Evolutionary conservation across 192 early-diverging fungal species (phyloP).

Genomic region (Backusella tarrabulga): DNA sequence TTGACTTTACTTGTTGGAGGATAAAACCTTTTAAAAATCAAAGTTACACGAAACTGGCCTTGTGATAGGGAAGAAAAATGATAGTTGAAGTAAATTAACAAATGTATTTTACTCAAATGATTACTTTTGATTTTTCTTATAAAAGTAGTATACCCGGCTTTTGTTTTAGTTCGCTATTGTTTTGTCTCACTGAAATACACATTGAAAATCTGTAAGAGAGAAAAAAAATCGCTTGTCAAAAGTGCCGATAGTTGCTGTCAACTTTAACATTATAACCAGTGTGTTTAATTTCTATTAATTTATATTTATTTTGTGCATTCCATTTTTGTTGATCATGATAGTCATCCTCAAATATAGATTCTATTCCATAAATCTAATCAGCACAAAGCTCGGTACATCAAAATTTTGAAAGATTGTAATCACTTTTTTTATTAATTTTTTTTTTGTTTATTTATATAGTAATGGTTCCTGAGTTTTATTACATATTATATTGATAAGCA

Average conservation of each 20-base stretch:
- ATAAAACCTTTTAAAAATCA: background rate
- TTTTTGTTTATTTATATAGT: background rate
- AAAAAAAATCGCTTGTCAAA: background rate
- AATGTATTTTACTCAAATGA: background rate
- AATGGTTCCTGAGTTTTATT: background rate
- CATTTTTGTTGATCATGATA: background rate
- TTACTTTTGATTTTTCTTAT: background rate
- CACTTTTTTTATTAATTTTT: background rate
- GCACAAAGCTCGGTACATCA: background rate
- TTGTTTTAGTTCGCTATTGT: background rate
- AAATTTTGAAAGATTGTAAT: background rate
- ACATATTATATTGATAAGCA: background rate
- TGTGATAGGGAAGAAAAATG: background rate
- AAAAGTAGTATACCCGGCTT: background rate
- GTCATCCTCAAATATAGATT: background rate
- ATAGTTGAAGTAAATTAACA: background rate
- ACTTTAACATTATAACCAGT: background rate
- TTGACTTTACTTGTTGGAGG: background rate
- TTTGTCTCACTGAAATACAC: background rate
- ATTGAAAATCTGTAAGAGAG: background rate
- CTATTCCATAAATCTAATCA: background rate
- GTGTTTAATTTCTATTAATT: background rate
- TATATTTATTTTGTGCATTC: conserved; percentile 1
- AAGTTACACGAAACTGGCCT: background rate
- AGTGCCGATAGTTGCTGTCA: background rate